Conservation (phyloP, 2,329 filamentous ascomycete species). For the Macroventuria anomochaeta region DNA sequence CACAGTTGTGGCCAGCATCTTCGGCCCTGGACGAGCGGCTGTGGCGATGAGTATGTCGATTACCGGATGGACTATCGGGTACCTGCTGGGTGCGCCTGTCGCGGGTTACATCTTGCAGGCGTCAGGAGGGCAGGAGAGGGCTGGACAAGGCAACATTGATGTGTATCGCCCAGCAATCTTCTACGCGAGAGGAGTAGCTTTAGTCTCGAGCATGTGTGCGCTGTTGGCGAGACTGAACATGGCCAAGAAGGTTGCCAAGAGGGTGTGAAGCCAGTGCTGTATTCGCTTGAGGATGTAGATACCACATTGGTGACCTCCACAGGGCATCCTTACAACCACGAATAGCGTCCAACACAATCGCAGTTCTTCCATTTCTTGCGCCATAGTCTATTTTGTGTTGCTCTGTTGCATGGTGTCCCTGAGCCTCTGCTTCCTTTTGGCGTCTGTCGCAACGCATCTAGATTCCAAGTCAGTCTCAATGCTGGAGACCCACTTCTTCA, state of each 20-base stretch:
- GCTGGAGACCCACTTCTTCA: not conserved
- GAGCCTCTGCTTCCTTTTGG: too few relatives aligned
- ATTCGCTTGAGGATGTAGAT: too few relatives aligned
- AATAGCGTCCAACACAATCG: too few relatives aligned
- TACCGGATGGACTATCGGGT: constrained; percentile 35
- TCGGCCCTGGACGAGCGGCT: constrained; percentile 34
- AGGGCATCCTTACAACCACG: too few relatives aligned
- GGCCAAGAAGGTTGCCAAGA: constrained; percentile 10
- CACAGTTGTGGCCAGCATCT: constrained; percentile 34
- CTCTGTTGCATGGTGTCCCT: too few relatives aligned
- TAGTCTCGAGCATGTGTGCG: constrained; percentile 14
- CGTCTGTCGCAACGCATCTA: too few relatives aligned
- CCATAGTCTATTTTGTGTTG: too few relatives aligned
- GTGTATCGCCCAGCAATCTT: constrained; percentile 39
- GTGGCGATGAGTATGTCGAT: constrained; percentile 39
- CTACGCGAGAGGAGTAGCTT: constrained; percentile 33
- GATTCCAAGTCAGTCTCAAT: too few relatives aligned
- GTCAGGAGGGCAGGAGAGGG: constrained; percentile 25
- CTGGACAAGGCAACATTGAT: constrained; percentile 17
- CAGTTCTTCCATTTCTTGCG: too few relatives aligned
- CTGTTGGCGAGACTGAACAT: constrained; percentile 7
- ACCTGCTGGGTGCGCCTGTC: constrained; percentile 37
- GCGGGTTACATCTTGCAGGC: constrained; percentile 38
- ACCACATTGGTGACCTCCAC: too few relatives aligned
- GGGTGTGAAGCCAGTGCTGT: constrained; percentile 14